phyloP scores from a whole-genome alignment of 345 rosid genomes.

The Sonneratia caseolaris region DNA sequence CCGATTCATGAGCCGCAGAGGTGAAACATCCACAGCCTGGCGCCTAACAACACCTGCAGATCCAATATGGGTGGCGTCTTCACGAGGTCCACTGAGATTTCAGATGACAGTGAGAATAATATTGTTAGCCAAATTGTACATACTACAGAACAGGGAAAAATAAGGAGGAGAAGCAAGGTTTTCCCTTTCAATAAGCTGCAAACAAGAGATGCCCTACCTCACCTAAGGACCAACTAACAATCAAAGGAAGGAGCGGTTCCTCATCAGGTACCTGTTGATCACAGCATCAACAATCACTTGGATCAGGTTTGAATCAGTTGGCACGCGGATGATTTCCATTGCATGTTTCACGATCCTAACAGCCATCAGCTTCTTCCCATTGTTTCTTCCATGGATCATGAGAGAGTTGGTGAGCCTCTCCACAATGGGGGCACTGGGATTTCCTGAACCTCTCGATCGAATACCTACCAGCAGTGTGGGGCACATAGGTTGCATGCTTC shows the following conservation, averaged over 20 bases:
- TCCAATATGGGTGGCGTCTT: constrained; percentile 94
- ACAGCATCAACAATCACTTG: constrained; percentile 89
- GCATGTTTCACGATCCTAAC: constrained; percentile 80
- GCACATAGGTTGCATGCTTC: constrained; percentile 80
- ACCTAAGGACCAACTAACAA: not conserved
- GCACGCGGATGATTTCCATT: constrained; percentile 82
- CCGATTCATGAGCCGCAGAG: constrained; percentile 82
- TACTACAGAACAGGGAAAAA: too few relatives aligned
- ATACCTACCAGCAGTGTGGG: constrained; percentile 95
- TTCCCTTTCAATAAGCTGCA: too few relatives aligned
- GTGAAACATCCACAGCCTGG: constrained; percentile 97
- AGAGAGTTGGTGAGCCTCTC: constrained; percentile 93
- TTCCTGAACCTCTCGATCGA: constrained; percentile 88
- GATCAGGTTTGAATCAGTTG: constrained; percentile 76
- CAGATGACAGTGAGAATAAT: not conserved
- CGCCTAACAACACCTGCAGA: constrained; percentile 98
- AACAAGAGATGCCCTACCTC: not conserved
- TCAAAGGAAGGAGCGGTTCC: not conserved
- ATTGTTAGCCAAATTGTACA: not conserved
- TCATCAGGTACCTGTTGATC: constrained; percentile 52
- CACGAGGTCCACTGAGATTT: constrained; percentile 72
- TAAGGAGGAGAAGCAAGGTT: too few relatives aligned
- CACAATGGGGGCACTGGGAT: constrained; percentile 90
- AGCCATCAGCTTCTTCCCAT: constrained; percentile 87
- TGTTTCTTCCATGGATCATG: constrained; percentile 95